Conservation (phyloP, 208 protist species). For the Wallacemonas rigidus region DNA sequence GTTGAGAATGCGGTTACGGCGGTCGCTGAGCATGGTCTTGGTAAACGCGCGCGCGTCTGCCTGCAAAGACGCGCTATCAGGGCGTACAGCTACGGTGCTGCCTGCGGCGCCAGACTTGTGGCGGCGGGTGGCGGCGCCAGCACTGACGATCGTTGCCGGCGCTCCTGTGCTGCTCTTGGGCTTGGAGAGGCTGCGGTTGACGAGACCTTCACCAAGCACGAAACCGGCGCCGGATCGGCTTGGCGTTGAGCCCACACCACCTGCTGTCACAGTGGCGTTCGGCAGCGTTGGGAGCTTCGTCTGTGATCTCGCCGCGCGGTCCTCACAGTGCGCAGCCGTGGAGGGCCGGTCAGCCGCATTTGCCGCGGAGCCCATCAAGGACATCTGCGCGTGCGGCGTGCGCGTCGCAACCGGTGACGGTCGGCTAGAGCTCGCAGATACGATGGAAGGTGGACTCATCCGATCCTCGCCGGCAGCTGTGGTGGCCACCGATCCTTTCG, state of each 20-base stretch:
- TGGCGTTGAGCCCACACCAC: too few relatives aligned
- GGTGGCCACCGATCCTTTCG: conserved; percentile 1
- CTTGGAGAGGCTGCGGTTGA: too few relatives aligned
- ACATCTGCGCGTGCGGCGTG: neutral
- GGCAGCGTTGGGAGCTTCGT: too few relatives aligned
- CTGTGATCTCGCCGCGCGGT: too few relatives aligned
- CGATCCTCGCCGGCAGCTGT: neutral
- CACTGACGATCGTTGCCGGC: too few relatives aligned
- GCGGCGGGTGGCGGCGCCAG: neutral
- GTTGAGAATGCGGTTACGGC: conserved; percentile 15
- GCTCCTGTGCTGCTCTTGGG: too few relatives aligned
- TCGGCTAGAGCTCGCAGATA: neutral
- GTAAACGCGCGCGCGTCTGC: neutral
- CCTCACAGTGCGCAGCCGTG: neutral
- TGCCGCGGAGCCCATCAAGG: too few relatives aligned
- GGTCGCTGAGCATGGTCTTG: neutral
- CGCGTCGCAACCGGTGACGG: neutral
- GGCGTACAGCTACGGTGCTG: conserved; percentile 8
- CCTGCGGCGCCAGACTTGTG: conserved; percentile 1
- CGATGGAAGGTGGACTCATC: neutral
- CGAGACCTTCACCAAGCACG: too few relatives aligned
- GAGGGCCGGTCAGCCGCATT: neutral
- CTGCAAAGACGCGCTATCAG: conserved; percentile 1
- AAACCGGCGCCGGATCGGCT: too few relatives aligned
- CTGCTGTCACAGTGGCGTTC: too few relatives aligned